phyloP scores from a whole-genome alignment of 371 early-diverging fungal species.

The Saksenaea oblongispora region DNA sequence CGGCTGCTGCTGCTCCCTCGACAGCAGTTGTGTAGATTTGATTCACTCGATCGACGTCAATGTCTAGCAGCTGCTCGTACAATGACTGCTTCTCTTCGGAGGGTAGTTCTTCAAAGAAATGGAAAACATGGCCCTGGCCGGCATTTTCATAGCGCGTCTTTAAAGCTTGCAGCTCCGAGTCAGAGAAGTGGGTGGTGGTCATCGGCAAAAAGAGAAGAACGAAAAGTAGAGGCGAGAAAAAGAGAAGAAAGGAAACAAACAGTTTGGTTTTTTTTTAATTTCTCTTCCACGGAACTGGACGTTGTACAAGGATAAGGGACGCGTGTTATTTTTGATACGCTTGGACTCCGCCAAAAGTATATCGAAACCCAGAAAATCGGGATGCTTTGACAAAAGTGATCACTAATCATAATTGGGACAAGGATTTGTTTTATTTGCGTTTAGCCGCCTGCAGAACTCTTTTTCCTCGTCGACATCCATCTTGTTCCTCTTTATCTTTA shows the following conservation, averaged over 20 bases:
- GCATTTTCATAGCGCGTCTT: slow-evolving; percentile 68
- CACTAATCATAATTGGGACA: too few species aligned
- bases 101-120: slow-evolving; percentile 71
- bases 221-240: slow-evolving; percentile 9
- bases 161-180: slow-evolving; percentile 48
- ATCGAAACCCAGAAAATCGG: too few species aligned
- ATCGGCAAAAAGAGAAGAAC: slow-evolving; percentile 21
- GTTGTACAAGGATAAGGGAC: slow-evolving; percentile 3
- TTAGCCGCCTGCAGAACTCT: too few species aligned
- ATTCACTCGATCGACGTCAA: slow-evolving; percentile 85
- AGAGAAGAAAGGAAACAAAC: slow-evolving; percentile 6
- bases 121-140: slow-evolving; percentile 91
- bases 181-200: slow-evolving; percentile 14
- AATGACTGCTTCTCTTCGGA: slow-evolving; percentile 57
- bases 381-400: too few species aligned
- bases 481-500: too few species aligned
- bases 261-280: slow-evolving; percentile 13
- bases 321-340: too few species aligned
- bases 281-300: background rate
- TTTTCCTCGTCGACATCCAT: too few species aligned
- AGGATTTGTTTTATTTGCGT: too few species aligned
- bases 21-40: slow-evolving; percentile 75
- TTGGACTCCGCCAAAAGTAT: too few species aligned
- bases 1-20: slow-evolving; percentile 44
- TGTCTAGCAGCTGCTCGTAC: slow-evolving; percentile 63